These are phyloP conservation scores for Musa itinerans DNA, from an alignment of 176 grass and related monocot species.

Conservation along the genomic window DNA sequence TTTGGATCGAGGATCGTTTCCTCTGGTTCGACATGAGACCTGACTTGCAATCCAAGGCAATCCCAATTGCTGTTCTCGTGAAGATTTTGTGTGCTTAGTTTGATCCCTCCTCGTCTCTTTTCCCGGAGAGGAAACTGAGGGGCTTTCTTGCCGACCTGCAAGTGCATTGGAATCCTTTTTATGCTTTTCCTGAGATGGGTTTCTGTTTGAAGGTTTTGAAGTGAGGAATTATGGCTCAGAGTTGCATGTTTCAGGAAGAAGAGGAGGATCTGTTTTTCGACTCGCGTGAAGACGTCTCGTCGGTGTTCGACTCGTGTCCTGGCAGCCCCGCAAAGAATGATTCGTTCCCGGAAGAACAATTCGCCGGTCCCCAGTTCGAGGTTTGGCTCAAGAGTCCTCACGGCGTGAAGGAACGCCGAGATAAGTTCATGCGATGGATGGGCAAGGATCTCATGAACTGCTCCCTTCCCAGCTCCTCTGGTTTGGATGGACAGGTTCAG, in stretches of 20 bases:
- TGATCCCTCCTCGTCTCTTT: too few relatives aligned
- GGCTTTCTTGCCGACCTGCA: too few relatives aligned
- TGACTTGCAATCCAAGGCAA: too few relatives aligned
- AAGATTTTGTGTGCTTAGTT: too few relatives aligned
- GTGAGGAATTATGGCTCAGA: conserved; percentile 26
- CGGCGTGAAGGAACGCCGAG: conserved; percentile 24
- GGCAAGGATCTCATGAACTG: conserved; percentile 27
- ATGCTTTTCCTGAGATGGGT: not conserved
- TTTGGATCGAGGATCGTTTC: too few relatives aligned
- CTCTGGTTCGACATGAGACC: too few relatives aligned
- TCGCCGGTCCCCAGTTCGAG: not conserved
- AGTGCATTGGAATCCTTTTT: too few relatives aligned
- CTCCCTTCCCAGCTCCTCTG: not conserved
- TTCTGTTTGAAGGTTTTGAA: not conserved
- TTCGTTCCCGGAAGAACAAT: not conserved
- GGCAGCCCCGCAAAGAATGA: conserved; percentile 25
- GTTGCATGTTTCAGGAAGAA: conserved; percentile 14
- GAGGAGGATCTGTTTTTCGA: conserved; percentile 72
- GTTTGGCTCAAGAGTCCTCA: conserved; percentile 17
- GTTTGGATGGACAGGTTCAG: not conserved
- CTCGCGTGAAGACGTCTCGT: conserved; percentile 54
- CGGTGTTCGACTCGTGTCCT: conserved; percentile 37
- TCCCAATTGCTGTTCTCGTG: too few relatives aligned
- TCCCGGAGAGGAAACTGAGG: not conserved
- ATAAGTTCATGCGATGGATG: conserved; percentile 32